Evolutionary conservation across 2,329 filamentous ascomycete genomes (phyloP).

Genomic region (Leptographium procerum): DNA sequence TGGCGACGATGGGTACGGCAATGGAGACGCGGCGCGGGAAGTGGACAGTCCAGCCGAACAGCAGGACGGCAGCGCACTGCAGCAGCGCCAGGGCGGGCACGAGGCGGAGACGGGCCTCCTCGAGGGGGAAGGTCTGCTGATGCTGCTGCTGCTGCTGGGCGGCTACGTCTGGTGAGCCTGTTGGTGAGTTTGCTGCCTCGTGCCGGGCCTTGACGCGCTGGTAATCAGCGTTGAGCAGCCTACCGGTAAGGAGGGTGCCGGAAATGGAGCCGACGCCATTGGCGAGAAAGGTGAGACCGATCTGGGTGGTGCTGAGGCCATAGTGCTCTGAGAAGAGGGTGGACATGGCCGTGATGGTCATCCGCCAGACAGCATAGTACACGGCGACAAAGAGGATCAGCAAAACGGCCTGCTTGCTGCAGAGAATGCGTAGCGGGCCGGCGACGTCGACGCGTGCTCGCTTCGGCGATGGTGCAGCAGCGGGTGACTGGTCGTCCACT

Average conservation of each 20-base stretch:
- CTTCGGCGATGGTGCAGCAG: background rate
- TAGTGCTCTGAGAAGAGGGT: constrained; percentile 41
- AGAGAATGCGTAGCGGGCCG: constrained; percentile 38
- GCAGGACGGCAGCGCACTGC: constrained; percentile 33
- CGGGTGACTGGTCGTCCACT: background rate
- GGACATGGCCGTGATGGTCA: constrained; percentile 39
- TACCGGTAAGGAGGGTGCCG: constrained; percentile 42
- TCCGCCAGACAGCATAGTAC: constrained; percentile 46
- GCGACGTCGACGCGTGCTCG: constrained; percentile 40
- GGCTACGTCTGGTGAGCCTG: background rate
- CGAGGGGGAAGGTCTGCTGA: constrained; percentile 42
- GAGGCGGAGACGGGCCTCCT: constrained; percentile 38
- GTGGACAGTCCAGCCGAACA: constrained; percentile 44
- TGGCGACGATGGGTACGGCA: constrained; percentile 42
- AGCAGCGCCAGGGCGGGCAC: constrained; percentile 31
- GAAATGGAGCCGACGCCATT: constrained; percentile 38
- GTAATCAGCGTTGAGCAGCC: constrained; percentile 56
- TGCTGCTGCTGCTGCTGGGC: constrained; percentile 47
- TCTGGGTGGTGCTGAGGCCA: constrained; percentile 34
- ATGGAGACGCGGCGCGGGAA: constrained; percentile 29
- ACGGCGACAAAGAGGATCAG: constrained; percentile 41
- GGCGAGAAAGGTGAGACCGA: constrained; percentile 43
- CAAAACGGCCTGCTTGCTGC: constrained; percentile 45
- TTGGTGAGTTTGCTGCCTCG: background rate
- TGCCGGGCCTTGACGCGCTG: constrained; percentile 33